Base-by-base conservation (phyloP, 176 grass and related monocot genomes). In the Avena eriantha region DNA sequence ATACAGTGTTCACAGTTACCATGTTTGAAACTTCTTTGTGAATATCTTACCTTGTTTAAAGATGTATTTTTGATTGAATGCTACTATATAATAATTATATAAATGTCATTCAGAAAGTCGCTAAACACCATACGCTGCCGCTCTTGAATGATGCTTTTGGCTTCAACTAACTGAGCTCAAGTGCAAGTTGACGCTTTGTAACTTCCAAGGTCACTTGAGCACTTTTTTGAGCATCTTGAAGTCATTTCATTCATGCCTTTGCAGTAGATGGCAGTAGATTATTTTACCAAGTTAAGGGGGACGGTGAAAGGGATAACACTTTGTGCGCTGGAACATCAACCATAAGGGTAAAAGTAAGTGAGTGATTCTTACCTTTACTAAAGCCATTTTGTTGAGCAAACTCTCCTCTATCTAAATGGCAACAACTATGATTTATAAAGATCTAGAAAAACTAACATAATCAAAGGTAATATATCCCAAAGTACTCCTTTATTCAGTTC, bases 91-190 rank as follows among this genome's bases (percentile, higher is more conserved):
- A 29, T 29, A 29, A 29, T 29, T 4, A 69, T 23, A 83, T 69
- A n/a, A 91, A 8, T 34, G 21, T 7, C 36, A 21, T 79, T 75
- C 35, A 24, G 17, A n/a, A 67, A 83, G 18, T 9, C 4, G 19
- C 55, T 69, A 69, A 77, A 68, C 46, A 78, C 53, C 19, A 29
- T 29, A 41, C 80, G 76, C 66, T 91, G 93, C 91, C 95, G 93
- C 77, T 98, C 96, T 90, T 98, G 96, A 54, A 98, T 98, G 34
- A 98, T 98, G 86, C 96, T 95, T 85, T 93, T 93, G 82, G 93
- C 96, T 87, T 95, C 96, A 82, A 98, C 93, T 57, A 95, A 88
- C 80, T 98, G 96, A 86, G 96, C 96, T 89, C 96, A 53, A 98
- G 93, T 74, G 93, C 96, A 81, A 98, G 96, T 79, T 98, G 93